Conservation (phyloP, 192 early-diverging fungal species). For the Geosiphon pyriformis region DNA sequence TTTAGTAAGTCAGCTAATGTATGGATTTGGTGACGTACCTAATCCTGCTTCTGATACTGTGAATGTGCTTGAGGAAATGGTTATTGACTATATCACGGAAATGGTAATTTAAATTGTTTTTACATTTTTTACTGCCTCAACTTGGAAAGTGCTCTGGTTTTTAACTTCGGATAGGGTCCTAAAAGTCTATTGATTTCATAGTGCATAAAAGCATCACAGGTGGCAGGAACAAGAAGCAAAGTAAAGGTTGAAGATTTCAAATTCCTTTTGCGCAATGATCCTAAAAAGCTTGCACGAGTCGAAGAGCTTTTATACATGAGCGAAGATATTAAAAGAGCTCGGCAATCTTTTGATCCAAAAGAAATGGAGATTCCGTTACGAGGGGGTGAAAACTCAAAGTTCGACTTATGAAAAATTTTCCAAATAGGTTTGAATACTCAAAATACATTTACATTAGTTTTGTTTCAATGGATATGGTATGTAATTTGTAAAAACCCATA, state of each 20-base stretch:
- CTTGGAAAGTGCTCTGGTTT: background rate
- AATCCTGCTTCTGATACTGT: conserved; percentile 71
- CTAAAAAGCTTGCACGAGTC: conserved; percentile 78
- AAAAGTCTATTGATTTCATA: conserved; percentile 21
- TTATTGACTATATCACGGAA: conserved; percentile 71
- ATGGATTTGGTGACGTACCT: conserved; percentile 79
- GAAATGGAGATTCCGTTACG: conserved; percentile 29
- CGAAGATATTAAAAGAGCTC: conserved; percentile 69
- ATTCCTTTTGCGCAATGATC: conserved; percentile 67
- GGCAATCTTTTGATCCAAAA: conserved; percentile 49
- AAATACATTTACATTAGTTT: background rate
- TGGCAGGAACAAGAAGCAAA: conserved; percentile 50
- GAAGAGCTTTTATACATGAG: conserved; percentile 76
- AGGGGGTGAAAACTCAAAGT: background rate
- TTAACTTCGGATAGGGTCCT: background rate
- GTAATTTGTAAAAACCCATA: too few species aligned
- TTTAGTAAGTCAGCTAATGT: conserved; percentile 70
- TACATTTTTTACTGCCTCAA: background rate
- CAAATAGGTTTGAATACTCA: background rate
- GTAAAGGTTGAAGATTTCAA: conserved; percentile 71
- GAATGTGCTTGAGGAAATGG: conserved; percentile 78
- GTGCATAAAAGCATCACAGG: conserved; percentile 52
- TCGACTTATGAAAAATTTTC: background rate
- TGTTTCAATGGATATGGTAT: background rate
- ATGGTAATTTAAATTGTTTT: conserved; percentile 47